Percentiles rank a stretch among this genome's conserved stretches.
phyloP scores from a whole-genome alignment of 2,329 filamentous ascomycete genomes.

The Phyllachora maydis region DNA sequence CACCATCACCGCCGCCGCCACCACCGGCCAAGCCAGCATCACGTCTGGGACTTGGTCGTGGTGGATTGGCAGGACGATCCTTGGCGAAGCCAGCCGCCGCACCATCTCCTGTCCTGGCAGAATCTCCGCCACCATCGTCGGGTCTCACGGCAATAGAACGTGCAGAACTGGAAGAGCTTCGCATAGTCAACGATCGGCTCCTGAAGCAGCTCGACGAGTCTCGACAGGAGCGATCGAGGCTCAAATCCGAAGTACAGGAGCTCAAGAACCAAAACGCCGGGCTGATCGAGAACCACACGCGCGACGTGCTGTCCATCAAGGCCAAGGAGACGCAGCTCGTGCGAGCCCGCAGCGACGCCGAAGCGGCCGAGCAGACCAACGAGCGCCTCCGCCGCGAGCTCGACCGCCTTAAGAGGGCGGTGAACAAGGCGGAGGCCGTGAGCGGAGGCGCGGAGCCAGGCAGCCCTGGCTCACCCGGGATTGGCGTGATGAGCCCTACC shows the following conservation, averaged over 20 bases:
- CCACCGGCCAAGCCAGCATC: slow-evolving; percentile 33
- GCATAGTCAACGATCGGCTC: slow-evolving; percentile 62
- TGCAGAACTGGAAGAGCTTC: slow-evolving; percentile 80
- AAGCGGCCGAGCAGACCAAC: slow-evolving; percentile 71
- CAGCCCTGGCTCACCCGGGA: slow-evolving; percentile 9
- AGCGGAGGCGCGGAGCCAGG: slow-evolving; percentile 9
- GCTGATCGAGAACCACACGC: slow-evolving; percentile 89
- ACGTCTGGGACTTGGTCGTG: slow-evolving; percentile 49
- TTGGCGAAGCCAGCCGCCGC: slow-evolving; percentile 51
- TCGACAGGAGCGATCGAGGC: slow-evolving; percentile 59
- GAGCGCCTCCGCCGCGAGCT: slow-evolving; percentile 74
- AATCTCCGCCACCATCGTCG: slow-evolving; percentile 36
- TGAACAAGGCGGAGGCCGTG: slow-evolving; percentile 37
- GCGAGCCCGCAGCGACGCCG: slow-evolving; percentile 72
- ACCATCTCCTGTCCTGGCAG: slow-evolving; percentile 24
- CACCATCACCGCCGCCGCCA: slow-evolving; percentile 19
- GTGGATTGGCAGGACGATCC: slow-evolving; percentile 69
- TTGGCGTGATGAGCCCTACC: slow-evolving; percentile 25
- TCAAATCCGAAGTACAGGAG: slow-evolving; percentile 77
- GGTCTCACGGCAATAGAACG: slow-evolving; percentile 63
- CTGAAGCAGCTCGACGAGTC: slow-evolving; percentile 59
- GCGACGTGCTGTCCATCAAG: slow-evolving; percentile 89
- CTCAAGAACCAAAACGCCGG: slow-evolving; percentile 93
- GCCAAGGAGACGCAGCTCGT: slow-evolving; percentile 96
- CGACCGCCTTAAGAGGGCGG: slow-evolving; percentile 79